Evolutionary conservation across 148 eudicot genomes (phyloP).

Genomic region (Silene conica): DNA sequence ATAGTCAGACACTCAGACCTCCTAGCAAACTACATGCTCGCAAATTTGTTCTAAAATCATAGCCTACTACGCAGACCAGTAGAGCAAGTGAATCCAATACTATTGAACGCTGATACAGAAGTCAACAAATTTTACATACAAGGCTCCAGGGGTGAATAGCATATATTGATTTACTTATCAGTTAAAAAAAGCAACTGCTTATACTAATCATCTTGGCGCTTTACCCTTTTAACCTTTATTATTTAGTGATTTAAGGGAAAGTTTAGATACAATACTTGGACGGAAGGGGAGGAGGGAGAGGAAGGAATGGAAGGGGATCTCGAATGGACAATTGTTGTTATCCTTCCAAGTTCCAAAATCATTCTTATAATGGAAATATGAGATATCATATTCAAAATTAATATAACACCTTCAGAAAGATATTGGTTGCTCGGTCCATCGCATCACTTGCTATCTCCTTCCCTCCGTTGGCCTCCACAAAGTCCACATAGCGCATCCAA

Average conservation of each 20-base stretch:
- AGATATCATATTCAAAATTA: background rate
- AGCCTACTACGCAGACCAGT: background rate
- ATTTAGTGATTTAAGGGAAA: background rate
- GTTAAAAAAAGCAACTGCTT: background rate
- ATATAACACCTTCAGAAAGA: slow-evolving; percentile 60
- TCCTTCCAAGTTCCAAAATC: background rate
- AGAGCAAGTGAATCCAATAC: slow-evolving; percentile 2
- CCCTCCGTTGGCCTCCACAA: slow-evolving; percentile 73
- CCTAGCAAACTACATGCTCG: background rate
- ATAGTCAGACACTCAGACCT: background rate
- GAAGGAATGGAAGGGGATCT: background rate
- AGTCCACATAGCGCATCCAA: slow-evolving; percentile 96
- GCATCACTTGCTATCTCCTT: slow-evolving; percentile 70
- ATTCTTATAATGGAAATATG: background rate
- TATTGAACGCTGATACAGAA: background rate
- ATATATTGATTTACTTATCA: background rate
- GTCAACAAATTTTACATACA: background rate
- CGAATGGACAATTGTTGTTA: background rate
- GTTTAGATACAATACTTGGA: background rate
- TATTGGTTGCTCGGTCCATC: slow-evolving; percentile 60
- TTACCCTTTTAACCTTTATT: background rate
- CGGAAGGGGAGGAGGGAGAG: background rate
- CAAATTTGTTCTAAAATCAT: background rate
- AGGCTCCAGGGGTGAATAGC: background rate
- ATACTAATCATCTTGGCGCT: background rate